Evolutionary conservation across 371 early-diverging fungal genomes (phyloP), one percentile per base, ranked within the genome.

Genomic region (Zychaea mexicana): DNA sequence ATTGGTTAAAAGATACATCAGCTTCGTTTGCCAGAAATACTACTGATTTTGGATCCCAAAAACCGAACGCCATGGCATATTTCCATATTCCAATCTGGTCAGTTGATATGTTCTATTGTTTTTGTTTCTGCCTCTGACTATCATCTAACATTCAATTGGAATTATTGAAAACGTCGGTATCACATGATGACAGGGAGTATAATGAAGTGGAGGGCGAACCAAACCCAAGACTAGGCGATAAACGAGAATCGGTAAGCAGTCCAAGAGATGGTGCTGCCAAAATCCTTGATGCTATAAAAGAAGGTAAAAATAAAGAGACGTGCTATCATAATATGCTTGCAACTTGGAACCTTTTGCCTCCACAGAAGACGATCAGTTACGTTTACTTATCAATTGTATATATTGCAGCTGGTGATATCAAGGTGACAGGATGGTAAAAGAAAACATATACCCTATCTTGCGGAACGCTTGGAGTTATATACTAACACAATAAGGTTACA

Each of bases 71-170:
- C 0, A 59, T 78, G 31, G 76, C 75, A 0, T 85, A 81, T 60
- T 85, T 83, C 61, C 83, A 85, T 64, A 80, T 80, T 46, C 85
- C 85, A 2, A 74, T 85, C 21, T 83, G 77, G 76, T 71, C 15
- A 4, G 42, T 42, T n/a, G n/a, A n/a, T n/a, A n/a, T n/a, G n/a
- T n/a, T n/a, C n/a, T n/a, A n/a, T n/a, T n/a, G n/a, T n/a, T n/a
- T n/a, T n/a, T n/a, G n/a, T n/a, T n/a, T n/a, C n/a, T n/a, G n/a
- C n/a, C n/a, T n/a, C n/a, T n/a, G n/a, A n/a, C n/a, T n/a, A n/a
- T n/a, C n/a, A n/a, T n/a, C n/a, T n/a, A n/a, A n/a, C n/a, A n/a
- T n/a, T n/a, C n/a, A n/a, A n/a, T n/a, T n/a, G n/a, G n/a, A n/a
- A n/a, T n/a, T n/a, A n/a, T n/a, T n/a, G n/a, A n/a, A 69, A 69